These are phyloP conservation scores for Suhomyces terraborum DNA, from an alignment of 1,139 yeast genomes.

Conservation along the genomic window DNA sequence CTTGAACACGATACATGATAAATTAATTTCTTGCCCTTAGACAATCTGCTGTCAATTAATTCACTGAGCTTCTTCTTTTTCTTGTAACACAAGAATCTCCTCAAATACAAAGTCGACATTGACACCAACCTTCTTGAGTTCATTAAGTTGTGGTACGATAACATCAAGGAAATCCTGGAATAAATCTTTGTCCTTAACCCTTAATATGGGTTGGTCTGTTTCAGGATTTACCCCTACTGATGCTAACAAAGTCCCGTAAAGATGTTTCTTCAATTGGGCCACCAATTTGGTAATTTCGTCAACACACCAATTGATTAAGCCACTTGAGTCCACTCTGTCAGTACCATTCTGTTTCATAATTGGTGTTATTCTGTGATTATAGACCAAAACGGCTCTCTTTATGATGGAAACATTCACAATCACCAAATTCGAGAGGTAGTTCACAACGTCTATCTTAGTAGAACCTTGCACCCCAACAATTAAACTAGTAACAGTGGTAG, in stretches of 20 bases:
- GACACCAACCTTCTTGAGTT: constrained; percentile 66
- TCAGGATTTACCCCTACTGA: constrained; percentile 28
- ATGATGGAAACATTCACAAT: constrained; percentile 44
- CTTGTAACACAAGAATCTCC: constrained; percentile 20
- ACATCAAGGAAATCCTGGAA: constrained; percentile 52
- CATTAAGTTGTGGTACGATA: constrained; percentile 60
- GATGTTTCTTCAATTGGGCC: constrained; percentile 61
- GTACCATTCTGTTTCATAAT: constrained; percentile 30
- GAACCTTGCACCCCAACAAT: constrained; percentile 49
- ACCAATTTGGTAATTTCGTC: constrained; percentile 65
- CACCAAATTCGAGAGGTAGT: constrained; percentile 46
- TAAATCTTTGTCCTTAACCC: constrained; percentile 33
- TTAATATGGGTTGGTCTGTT: constrained; percentile 28
- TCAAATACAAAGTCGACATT: constrained; percentile 69
- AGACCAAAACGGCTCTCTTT: constrained; percentile 38
- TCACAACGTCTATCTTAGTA: constrained; percentile 48
- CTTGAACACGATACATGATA: no score
- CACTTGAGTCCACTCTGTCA: constrained; percentile 42
- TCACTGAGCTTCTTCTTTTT: constrained; percentile 6
- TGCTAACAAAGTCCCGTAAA: constrained; percentile 60
- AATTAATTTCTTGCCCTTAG: no score
- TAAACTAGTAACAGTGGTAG: constrained; percentile 38
- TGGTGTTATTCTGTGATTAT: constrained; percentile 38
- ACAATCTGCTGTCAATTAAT: no score
- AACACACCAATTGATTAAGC: constrained; percentile 66